Evolutionary conservation across 1,284 basidiomycete species (phyloP), one percentile per base, ranked within the genome.

Genomic region (Megacollybia platyphylla): DNA sequence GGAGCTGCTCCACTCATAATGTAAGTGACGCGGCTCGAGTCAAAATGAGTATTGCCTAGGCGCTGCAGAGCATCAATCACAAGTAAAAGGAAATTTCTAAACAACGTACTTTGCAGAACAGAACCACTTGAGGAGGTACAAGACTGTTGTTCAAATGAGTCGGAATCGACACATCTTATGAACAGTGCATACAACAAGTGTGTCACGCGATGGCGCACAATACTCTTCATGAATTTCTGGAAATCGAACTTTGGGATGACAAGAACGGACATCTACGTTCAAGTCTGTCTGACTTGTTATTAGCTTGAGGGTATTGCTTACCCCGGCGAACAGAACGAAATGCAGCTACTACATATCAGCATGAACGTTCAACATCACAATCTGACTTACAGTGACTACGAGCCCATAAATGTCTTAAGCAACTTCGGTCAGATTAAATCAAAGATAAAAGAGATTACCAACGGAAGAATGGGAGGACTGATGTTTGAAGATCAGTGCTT

Each of bases 381-480:
- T 18, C n/a, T 5, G 18, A 51, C 60, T 50, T 48, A 70, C 67
- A 38, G 58, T 64, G 32, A 69, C 65, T 40, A 70, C 59, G 30
- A 71, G 54, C 10, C 69, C 69, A 51, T 68, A 71, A 26, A 70
- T 72, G 48, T 69, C 69, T 71, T 38, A 13, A 30, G 39, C 20
- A 27, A 5, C 39, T 46, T 34, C 15, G 48, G 26, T 35, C 4
- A 44, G 40, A 31, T 4, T 20, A 9, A 20, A 20, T 26, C 13
- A 40, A 42, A 27, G 31, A 13, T 35, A 15, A 40, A n/a, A n/a
- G 55, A 65, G 55, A 43, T 5, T 24, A 5, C 20, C 20, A 4
- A 69, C 67, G 68, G 44, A 66, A 70, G 49, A 70, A 66, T 4
- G 67, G 65, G n/a, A 68, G 55, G 13, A 67, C 68, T 68, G 42